phyloP scores from a whole-genome alignment of 2,329 filamentous ascomycete species.

The Lachnellula suecica region DNA sequence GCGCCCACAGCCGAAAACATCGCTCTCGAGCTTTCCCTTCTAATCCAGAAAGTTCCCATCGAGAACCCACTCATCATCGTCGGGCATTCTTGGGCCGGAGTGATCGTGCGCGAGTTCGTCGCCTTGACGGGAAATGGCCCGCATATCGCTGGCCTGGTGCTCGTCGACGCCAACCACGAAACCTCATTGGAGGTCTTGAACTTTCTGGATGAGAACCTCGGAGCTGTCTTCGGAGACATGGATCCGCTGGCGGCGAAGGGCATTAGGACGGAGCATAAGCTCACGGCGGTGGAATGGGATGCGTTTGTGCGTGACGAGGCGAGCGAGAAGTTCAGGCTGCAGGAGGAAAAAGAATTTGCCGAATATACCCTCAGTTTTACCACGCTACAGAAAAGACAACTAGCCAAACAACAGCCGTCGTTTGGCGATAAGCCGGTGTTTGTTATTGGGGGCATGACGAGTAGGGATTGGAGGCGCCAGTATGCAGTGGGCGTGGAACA shows the following conservation, averaged over 20 bases:
- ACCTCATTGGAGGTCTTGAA: slow-evolving; percentile 16
- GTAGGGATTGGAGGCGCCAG: slow-evolving; percentile 30
- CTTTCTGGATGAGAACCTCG: slow-evolving; percentile 2
- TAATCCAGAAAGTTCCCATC: slow-evolving; percentile 14
- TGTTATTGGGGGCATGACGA: slow-evolving; percentile 13
- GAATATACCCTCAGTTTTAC: slow-evolving; percentile 25
- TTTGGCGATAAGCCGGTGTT: slow-evolving; percentile 23
- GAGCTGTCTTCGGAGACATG: slow-evolving; percentile 1
- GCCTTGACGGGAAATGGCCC: neutral
- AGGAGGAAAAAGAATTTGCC: slow-evolving; percentile 3
- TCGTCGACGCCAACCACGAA: slow-evolving; percentile 24
- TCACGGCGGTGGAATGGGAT: slow-evolving; percentile 16
- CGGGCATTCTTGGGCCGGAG: slow-evolving; percentile 21
- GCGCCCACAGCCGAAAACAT: slow-evolving; percentile 18
- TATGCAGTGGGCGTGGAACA: slow-evolving; percentile 33
- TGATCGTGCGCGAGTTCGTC: slow-evolving; percentile 15
- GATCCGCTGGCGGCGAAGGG: slow-evolving; percentile 1
- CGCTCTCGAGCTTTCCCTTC: slow-evolving; percentile 16
- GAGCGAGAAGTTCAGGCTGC: slow-evolving; percentile 15
- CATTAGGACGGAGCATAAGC: slow-evolving; percentile 8
- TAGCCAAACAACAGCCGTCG: slow-evolving; percentile 28
- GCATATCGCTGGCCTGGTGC: slow-evolving; percentile 18
- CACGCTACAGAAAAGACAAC: slow-evolving; percentile 29
- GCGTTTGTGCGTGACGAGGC: slow-evolving; percentile 11
- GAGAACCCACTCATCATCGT: slow-evolving; percentile 15